phyloP scores from a whole-genome alignment of 164 flowering plant species.

The Tinospora cordifolia region DNA sequence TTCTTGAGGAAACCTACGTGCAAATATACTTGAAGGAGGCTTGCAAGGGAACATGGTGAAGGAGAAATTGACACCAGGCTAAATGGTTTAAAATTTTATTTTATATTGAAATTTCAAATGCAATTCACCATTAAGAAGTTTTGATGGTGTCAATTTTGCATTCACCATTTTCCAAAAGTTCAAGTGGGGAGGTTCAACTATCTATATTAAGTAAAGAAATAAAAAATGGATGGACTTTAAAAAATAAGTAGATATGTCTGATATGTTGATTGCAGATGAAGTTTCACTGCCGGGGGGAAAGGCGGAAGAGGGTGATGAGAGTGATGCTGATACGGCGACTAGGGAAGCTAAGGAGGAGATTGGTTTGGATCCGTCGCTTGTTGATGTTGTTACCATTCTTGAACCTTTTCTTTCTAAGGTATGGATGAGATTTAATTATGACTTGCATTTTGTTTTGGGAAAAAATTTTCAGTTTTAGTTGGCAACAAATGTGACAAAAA shows the following conservation, averaged over 20 bases:
- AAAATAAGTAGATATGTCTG: not conserved
- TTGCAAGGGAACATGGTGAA: too few species aligned
- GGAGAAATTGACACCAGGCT: too few species aligned
- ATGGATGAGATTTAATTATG: not conserved
- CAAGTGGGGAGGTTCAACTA: too few species aligned
- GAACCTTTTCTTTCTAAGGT: slow-evolving; percentile 90
- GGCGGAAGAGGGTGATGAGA: slow-evolving; percentile 68
- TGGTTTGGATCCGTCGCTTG: slow-evolving; percentile 83
- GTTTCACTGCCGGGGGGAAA: slow-evolving; percentile 92
- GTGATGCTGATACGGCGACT: slow-evolving; percentile 65
- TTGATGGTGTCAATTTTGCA: too few species aligned
- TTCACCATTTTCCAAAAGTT: too few species aligned
- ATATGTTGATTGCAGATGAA: slow-evolving; percentile 49
- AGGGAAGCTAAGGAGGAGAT: slow-evolving; percentile 95
- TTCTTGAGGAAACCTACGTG: too few species aligned
- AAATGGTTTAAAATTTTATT: too few species aligned
- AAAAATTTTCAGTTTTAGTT: not conserved
- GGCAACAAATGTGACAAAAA: not conserved
- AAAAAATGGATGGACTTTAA: too few species aligned
- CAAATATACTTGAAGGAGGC: too few species aligned
- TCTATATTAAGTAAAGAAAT: too few species aligned
- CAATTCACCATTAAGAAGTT: too few species aligned
- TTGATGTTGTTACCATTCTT: slow-evolving; percentile 59
- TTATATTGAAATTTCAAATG: too few species aligned
- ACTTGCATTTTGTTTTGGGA: not conserved